Percentiles rank a stretch among this genome's conserved stretches.
These are phyloP conservation scores for Thalassiosira profunda DNA, from an alignment of 108 stramenopile genomes.

Conservation along the genomic window DNA sequence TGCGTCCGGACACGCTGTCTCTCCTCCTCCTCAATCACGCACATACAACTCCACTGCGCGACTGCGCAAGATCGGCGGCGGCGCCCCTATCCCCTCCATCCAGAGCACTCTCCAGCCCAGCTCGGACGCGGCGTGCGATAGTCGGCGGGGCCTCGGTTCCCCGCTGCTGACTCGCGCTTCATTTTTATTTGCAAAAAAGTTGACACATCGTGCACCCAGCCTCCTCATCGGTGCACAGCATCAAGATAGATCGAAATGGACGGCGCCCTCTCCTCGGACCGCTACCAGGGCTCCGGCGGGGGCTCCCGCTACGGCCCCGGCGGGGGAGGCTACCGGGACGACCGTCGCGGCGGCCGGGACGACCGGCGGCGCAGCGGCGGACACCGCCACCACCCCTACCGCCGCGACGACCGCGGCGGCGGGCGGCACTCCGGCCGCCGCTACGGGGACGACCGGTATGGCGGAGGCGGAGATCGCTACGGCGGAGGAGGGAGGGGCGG, in stretches of 20 bases:
- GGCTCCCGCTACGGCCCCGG: constrained; percentile 9
- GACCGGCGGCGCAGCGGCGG: constrained; percentile 11
- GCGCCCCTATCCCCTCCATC: too few relatives aligned
- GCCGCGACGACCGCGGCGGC: constrained; percentile 44
- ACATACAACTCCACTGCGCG: too few relatives aligned
- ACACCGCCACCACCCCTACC: constrained; percentile 35
- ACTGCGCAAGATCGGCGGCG: too few relatives aligned
- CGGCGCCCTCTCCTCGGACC: constrained; percentile 42
- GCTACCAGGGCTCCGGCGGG: constrained; percentile 21
- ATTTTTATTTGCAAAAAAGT: too few relatives aligned
- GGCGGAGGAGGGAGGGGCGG: constrained; percentile 42
- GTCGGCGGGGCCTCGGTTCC: too few relatives aligned
- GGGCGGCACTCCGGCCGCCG: constrained; percentile 8
- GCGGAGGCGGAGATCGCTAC: constrained; percentile 12
- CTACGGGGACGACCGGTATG: constrained; percentile 10
- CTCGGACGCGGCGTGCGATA: too few relatives aligned
- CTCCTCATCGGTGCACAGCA: too few relatives aligned
- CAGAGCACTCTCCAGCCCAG: too few relatives aligned
- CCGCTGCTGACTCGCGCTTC: too few relatives aligned
- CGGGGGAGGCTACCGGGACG: constrained; percentile 16
- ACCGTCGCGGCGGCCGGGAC: neutral
- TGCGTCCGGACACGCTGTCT: too few relatives aligned
- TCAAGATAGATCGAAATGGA: constrained; percentile 33
- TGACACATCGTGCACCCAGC: too few relatives aligned
- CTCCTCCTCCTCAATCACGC: too few relatives aligned